A percentile compares a stretch with the other conserved stretches of the same genome.
Evolutionary conservation across 768 basidiomycete species (phyloP).

Genomic region (Phylloporus arenicola): DNA sequence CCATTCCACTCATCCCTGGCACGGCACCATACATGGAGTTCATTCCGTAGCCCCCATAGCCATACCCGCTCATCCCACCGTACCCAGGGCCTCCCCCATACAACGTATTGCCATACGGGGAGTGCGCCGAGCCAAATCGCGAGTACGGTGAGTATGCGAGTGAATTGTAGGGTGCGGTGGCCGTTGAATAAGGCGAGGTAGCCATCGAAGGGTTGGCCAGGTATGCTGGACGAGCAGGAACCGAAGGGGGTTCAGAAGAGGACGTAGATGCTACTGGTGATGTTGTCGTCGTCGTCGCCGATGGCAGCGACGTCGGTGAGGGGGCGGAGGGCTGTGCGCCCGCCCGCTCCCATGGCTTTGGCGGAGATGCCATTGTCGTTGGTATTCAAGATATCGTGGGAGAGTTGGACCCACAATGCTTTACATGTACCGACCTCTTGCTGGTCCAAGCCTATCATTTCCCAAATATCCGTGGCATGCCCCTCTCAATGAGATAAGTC

Average conservation of each 20-base stretch:
- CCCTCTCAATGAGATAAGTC: no score
- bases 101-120: slow-evolving; percentile 30
- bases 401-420: slow-evolving; percentile 4
- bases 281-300: slow-evolving; percentile 17
- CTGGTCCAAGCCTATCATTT: no score
- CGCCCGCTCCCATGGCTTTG: slow-evolving; percentile 85
- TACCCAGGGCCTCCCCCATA: slow-evolving; percentile 34
- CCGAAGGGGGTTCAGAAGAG: slow-evolving; percentile 34
- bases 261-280: slow-evolving; percentile 16
- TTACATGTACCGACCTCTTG: no score
- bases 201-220: slow-evolving; percentile 38
- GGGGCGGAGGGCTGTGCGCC: slow-evolving; percentile 31
- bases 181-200: slow-evolving; percentile 27
- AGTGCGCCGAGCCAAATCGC: slow-evolving; percentile 28
- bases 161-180: background rate
- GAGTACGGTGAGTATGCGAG: no score
- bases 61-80: slow-evolving; percentile 41
- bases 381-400: slow-evolving; percentile 10
- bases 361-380: slow-evolving; percentile 68
- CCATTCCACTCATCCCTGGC: slow-evolving; percentile 38
- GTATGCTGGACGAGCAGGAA: slow-evolving; percentile 62
- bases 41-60: slow-evolving; percentile 44
- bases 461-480: no score
- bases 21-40: slow-evolving; percentile 43
- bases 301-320: slow-evolving; percentile 19